Percentiles rank a stretch among this genome's conserved stretches.
Evolutionary conservation across 441 rosid genomes (phyloP).

Genomic region (Erodium trifolium): DNA sequence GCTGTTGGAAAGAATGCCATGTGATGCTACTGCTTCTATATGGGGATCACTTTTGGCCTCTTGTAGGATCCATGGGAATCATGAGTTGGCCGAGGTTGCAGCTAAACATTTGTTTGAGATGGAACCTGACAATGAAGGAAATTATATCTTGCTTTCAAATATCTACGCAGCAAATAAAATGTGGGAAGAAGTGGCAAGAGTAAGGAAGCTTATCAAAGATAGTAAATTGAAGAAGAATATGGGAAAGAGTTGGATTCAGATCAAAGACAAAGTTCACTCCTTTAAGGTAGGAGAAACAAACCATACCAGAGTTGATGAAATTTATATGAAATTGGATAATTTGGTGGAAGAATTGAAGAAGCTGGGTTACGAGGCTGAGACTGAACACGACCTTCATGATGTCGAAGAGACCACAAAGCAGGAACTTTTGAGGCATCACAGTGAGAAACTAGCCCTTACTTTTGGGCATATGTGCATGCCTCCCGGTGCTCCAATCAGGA

Average conservation of each 20-base stretch:
- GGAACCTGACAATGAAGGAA: constrained; percentile 75
- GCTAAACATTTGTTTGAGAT: constrained; percentile 51
- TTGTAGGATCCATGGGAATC: constrained; percentile 48
- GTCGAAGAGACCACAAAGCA: constrained; percentile 47
- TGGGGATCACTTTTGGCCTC: constrained; percentile 79
- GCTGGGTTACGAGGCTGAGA: constrained; percentile 39
- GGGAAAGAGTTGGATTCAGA: constrained; percentile 77
- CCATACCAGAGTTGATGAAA: constrained; percentile 50
- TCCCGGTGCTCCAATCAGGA: constrained; percentile 31
- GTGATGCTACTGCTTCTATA: constrained; percentile 53
- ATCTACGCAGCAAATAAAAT: constrained; percentile 46
- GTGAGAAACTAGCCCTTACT: constrained; percentile 51
- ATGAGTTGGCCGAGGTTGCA: constrained; percentile 59
- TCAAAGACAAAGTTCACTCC: constrained; percentile 49
- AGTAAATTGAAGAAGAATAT: constrained; percentile 46
- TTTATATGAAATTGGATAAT: constrained; percentile 35
- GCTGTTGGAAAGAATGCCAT: constrained; percentile 49
- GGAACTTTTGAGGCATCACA: constrained; percentile 49
- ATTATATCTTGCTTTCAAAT: constrained; percentile 57
- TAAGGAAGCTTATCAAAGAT: constrained; percentile 53
- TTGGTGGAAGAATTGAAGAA: constrained; percentile 41
- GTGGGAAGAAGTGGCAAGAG: constrained; percentile 56
- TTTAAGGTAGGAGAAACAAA: constrained; percentile 53
- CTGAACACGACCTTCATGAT: constrained; percentile 48
- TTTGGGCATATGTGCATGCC: constrained; percentile 41